Base-by-base conservation (phyloP, 2,329 filamentous ascomycete genomes). In the Catunica adiposa region DNA sequence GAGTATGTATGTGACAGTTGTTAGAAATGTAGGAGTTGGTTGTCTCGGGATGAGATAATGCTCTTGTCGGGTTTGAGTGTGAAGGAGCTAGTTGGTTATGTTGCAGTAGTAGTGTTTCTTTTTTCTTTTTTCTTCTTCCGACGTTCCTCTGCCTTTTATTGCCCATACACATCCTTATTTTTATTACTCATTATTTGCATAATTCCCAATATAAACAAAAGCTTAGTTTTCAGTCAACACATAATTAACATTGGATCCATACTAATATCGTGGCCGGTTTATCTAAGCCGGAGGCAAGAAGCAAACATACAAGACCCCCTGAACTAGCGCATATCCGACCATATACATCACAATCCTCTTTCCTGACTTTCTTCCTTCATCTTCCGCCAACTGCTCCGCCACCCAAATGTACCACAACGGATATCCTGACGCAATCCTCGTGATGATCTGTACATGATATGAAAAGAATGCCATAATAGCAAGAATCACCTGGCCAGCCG, bases 371-470 rank as follows among this genome's bases (percentile, higher is more conserved):
- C 63, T 60, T 61, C 65, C 54, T n/a, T 23, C 9, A 11, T 8
- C 26, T 15, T 55, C 53, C 3, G 52, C 60, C 5, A 78, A 62
- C 34, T 66, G 67, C 3, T 68, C 69, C 0, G 85, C 86, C 40
- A 94, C 66, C 73, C 84, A 87, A 74, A 85, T 83, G 65, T 95
- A 92, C 88, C 89, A 96, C 17, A 92, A 69, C 1, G 89, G 86
- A 67, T 90, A 95, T 0, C 83, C 90, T 0, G 89, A 95, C 1
- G 87, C 84, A 15, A 98, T 76, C 23, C 92, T 80, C 47, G 84
- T 94, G 63, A 97, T 84, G 62, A 98, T 94, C 68, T 98, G 92
- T 25, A 96, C 84, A 65, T 98, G 92, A 64, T 94, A 94, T 60
- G 73, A 87, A 11, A 83, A 87, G 20, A 89, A 68, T 20, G 88